Evolutionary conservation across 2,329 filamentous ascomycete genomes (phyloP).

Genomic region (Arthrobotrys sphaeroides): DNA sequence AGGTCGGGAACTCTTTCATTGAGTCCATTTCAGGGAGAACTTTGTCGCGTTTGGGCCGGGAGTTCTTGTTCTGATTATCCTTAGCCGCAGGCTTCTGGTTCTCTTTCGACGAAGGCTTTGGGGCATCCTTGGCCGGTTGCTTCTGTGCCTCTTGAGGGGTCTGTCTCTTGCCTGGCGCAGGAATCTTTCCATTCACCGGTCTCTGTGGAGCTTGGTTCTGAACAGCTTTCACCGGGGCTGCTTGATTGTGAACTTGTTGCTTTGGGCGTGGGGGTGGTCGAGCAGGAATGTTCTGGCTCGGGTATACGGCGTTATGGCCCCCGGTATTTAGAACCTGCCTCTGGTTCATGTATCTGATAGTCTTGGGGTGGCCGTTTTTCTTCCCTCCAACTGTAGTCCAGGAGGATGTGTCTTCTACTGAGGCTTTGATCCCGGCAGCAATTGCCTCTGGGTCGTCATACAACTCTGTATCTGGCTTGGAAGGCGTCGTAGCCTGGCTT

Average conservation of each 20-base stretch:
- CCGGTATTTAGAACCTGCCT: not conserved
- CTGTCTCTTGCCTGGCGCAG: not conserved
- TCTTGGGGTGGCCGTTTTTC: not conserved
- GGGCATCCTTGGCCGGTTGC: not conserved
- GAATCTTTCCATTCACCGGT: not conserved
- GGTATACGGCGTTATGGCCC: slow-evolving; percentile 1
- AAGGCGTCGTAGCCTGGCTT: not conserved
- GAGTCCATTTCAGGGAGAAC: slow-evolving; percentile 15
- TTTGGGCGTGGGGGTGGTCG: not conserved
- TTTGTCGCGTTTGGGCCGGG: not conserved
- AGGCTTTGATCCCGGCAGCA: slow-evolving; percentile 15
- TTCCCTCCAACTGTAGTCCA: slow-evolving; percentile 23
- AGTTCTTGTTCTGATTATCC: not conserved
- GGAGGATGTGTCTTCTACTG: not conserved
- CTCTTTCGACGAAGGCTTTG: not conserved
- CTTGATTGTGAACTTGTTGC: not conserved
- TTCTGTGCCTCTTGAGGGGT: slow-evolving; percentile 1
- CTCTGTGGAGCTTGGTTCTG: not conserved
- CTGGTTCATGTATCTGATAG: not conserved
- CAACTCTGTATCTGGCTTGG: not conserved
- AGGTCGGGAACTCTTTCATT: slow-evolving; percentile 34
- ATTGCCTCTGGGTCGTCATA: slow-evolving; percentile 33
- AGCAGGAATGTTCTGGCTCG: not conserved
- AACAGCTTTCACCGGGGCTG: not conserved
- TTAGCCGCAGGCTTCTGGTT: slow-evolving; percentile 18